These are phyloP conservation scores for Penstemon davidsonii DNA, from an alignment of 257 asterid genomes.

Conservation along the genomic window DNA sequence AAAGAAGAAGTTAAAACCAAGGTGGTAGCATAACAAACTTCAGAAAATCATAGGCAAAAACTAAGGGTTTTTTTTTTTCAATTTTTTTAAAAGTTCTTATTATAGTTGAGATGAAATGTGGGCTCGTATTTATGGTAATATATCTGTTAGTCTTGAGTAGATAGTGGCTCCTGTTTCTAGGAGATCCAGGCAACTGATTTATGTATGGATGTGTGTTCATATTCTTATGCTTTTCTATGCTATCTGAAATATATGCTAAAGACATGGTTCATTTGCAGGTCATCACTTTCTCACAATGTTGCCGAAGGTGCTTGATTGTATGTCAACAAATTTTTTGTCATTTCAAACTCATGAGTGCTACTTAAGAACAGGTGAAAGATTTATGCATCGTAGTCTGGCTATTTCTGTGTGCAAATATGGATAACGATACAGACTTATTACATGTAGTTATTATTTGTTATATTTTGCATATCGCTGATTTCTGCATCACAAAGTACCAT, in stretches of 20 bases:
- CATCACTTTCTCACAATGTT: conserved; percentile 54
- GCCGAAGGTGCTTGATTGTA: conserved; percentile 71
- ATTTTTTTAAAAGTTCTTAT: not conserved
- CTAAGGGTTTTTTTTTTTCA: not conserved
- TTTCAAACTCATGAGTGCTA: conserved; percentile 85
- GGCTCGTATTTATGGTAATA: not conserved
- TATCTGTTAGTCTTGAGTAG: not conserved
- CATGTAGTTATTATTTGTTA: conserved; percentile 14
- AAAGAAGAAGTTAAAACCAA: conserved; percentile 4
- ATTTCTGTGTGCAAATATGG: conserved; percentile 24
- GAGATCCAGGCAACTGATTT: not conserved
- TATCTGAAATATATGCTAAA: not conserved
- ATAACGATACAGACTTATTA: not conserved
- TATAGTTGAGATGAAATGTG: not conserved
- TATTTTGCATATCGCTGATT: conserved; percentile 13
- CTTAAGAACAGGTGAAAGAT: conserved; percentile 77
- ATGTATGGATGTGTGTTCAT: not conserved
- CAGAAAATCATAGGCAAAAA: not conserved
- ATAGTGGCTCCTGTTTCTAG: not conserved
- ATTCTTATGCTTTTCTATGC: not conserved
- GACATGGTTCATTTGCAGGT: conserved; percentile 51
- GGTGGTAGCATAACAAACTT: conserved; percentile 9
- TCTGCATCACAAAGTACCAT: conserved; percentile 6
- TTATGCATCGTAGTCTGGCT: conserved; percentile 17
- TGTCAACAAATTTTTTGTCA: conserved; percentile 61